Base-by-base conservation (phyloP, 108 stramenopile genomes). In the Cyclotella cryptica region DNA sequence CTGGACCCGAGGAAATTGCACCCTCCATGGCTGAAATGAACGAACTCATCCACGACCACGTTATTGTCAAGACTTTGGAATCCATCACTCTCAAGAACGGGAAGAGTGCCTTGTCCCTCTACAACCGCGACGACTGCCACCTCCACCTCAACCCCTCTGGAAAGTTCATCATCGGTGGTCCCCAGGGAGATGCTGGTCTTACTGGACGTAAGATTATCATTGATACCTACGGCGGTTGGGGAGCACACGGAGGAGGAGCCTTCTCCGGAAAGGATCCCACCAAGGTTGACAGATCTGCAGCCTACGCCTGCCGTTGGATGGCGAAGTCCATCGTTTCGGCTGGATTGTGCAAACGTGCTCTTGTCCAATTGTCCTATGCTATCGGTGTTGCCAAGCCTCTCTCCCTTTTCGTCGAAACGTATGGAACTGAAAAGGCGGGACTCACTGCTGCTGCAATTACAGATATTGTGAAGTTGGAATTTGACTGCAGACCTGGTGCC, bases 181-280 rank as follows among this genome's bases (percentile, higher is more conserved):
- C 98, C 28, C 98, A 98, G 81, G 98, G 98, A 69, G 98, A 98
- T 86, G 97, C 98, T 40, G 97, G 98, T 58, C 88, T 98, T 21
- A 97, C 98, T 51, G 98, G 98, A 76, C 94, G 98, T 66, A 98
- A 98, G 88, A 97, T 98, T 68, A 97, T 98, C 88, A 97, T 98
- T 81, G 98, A 98, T 83, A 98, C 97, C 73, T 98, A 98, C 85
- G 98, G 98, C 61, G 98, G 98, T 75, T 98, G 98, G 98, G 98
- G 97, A 57, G 96, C 98, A 47, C 98, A 98, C 80, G 98, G 98
- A 71, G 98, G 98, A 51, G 98, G 98, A 62, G 97, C 98, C 67
- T 97, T 97, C 89, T 97, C 96, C 44, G 98, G 98, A 65, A 98
- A 98, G 90, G 98, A 97, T 83, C 93, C 96, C 62, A 97, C 97